Percentiles rank a stretch among this genome's conserved stretches.
Evolutionary conservation across 495 filamentous ascomycete species (phyloP).

Genomic region (Baudoinia panamericana): DNA sequence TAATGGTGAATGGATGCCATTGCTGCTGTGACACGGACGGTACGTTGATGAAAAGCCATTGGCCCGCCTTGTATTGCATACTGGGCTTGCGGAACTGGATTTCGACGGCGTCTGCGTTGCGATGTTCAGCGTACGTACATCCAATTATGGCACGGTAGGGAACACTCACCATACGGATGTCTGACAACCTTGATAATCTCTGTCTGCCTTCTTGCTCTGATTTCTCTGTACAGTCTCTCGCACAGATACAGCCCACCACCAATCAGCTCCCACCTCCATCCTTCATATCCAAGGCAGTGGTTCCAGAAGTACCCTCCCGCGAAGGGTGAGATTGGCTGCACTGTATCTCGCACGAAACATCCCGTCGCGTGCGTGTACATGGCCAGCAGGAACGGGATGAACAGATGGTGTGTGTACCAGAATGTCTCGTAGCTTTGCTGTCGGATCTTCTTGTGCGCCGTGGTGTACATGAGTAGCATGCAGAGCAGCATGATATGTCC

Average conservation of each 20-base stretch:
- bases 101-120: slow-evolving; percentile 70
- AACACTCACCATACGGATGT: slow-evolving; percentile 82
- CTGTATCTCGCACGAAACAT: slow-evolving; percentile 60
- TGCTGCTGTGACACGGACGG: slow-evolving; percentile 76
- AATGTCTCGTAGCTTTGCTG: slow-evolving; percentile 97
- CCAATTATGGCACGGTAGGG: slow-evolving; percentile 1
- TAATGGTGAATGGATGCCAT: slow-evolving; percentile 99
- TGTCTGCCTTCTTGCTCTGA: slow-evolving; percentile 65
- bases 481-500: slow-evolving; percentile 97
- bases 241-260: slow-evolving; percentile 74
- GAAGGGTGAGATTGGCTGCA: slow-evolving; percentile 65
- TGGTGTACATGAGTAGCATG: slow-evolving; percentile 98
- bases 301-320: slow-evolving; percentile 69
- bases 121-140: slow-evolving; percentile 24
- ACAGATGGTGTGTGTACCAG: slow-evolving; percentile 98
- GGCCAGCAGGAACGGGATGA: slow-evolving; percentile 85
- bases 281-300: slow-evolving; percentile 90
- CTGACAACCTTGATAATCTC: slow-evolving; percentile 87
- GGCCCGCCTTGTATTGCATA: slow-evolving; percentile 96
- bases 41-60: slow-evolving; percentile 93
- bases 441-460: slow-evolving; percentile 81
- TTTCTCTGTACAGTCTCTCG: slow-evolving; percentile 86
- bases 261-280: slow-evolving; percentile 93
- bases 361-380: slow-evolving; percentile 93
- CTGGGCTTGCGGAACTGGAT: slow-evolving; percentile 93